These are phyloP conservation scores for Vaccinium darrowii DNA, from an alignment of 148 eudicot genomes.

Conservation along the genomic window DNA sequence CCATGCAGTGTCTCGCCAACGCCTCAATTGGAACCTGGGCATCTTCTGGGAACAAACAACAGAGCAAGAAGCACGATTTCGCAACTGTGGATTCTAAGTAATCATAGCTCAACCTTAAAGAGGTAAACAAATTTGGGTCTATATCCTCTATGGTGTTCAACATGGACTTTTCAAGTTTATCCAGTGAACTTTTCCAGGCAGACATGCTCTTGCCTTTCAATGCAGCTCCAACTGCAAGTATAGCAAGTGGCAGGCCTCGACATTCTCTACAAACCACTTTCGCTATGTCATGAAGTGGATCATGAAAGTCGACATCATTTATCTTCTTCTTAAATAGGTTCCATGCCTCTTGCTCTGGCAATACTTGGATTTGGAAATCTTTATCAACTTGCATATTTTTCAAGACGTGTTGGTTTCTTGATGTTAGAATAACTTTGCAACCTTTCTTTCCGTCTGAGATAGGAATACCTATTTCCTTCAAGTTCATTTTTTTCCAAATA, in stretches of 20 bases:
- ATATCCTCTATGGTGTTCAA: not conserved
- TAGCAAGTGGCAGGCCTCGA: constrained; percentile 20
- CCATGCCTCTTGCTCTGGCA: not conserved
- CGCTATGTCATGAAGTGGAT: not conserved
- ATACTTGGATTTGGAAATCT: not conserved
- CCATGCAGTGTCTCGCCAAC: constrained; percentile 12
- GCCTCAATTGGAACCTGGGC: constrained; percentile 5
- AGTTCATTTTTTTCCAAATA: constrained; percentile 6
- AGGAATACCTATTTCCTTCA: not conserved
- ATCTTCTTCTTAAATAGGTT: constrained; percentile 3
- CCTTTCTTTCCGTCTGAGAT: not conserved
- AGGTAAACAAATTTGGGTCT: not conserved
- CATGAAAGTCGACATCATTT: not conserved
- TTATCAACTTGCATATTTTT: not conserved
- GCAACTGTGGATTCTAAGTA: not conserved
- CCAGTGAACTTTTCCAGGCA: constrained; percentile 16
- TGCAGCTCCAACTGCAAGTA: constrained; percentile 21
- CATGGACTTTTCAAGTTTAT: not conserved
- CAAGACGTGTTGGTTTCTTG: not conserved
- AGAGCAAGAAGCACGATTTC: constrained; percentile 1
- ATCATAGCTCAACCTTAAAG: constrained; percentile 12
- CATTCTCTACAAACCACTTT: constrained; percentile 15
- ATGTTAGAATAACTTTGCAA: constrained; percentile 21
- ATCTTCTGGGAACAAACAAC: constrained; percentile 14
- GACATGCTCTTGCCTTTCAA: not conserved